Percentiles rank a stretch among this genome's conserved stretches.
phyloP scores from a whole-genome alignment of 164 flowering plant species.

The Magnolia kwangsiensis region DNA sequence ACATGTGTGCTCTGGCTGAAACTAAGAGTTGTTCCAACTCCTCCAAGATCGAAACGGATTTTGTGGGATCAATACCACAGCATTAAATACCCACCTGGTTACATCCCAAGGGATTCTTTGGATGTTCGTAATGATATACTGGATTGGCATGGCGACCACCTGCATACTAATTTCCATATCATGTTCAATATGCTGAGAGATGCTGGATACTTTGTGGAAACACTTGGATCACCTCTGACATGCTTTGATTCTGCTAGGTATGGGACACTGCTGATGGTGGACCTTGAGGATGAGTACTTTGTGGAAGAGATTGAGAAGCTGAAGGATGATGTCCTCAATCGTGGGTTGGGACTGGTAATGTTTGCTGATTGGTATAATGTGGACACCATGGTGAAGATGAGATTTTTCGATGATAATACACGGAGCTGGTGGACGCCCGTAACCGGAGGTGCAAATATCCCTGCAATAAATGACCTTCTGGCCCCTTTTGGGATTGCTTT shows the following conservation, averaged over 20 bases:
- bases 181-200: constrained; percentile 93
- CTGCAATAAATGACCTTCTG: constrained; percentile 94
- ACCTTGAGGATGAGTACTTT: constrained; percentile 94
- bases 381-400: constrained; percentile 97
- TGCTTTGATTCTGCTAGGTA: constrained; percentile 97
- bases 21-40: constrained; percentile 82
- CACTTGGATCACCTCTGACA: constrained; percentile 97
- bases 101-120: constrained; percentile 96
- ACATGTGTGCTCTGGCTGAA: constrained; percentile 82
- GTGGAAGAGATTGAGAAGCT: constrained; percentile 83
- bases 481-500: constrained; percentile 95
- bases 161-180: constrained; percentile 90
- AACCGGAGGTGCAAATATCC: constrained; percentile 96
- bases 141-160: constrained; percentile 99
- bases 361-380: constrained; percentile 99
- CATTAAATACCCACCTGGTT: constrained; percentile 98
- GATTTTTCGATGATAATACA: constrained; percentile 96
- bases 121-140: constrained; percentile 98
- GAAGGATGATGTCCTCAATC: constrained; percentile 69
- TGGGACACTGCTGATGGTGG: constrained; percentile 95
- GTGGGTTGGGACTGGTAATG: constrained; percentile 82
- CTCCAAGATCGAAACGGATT: constrained; percentile 71
- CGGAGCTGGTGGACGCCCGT: constrained; percentile 99
- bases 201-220: constrained; percentile 89
- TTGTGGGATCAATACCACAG: constrained; percentile 98